Conservation (phyloP, 768 basidiomycete species). For the Amanita fuliginea region DNA sequence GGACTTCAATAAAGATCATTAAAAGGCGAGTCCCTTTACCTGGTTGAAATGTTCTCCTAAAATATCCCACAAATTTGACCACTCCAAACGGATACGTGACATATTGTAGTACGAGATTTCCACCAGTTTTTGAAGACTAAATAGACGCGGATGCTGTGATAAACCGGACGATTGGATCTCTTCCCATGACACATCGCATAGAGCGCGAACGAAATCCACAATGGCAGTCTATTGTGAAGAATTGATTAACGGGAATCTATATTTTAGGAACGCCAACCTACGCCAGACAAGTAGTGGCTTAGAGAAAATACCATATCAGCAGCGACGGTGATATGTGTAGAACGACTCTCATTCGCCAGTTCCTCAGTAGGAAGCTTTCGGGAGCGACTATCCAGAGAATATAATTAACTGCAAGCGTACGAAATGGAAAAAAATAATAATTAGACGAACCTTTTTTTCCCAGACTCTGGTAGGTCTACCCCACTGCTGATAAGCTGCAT, state of each 20-base stretch:
- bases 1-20: slow-evolving; percentile 1
- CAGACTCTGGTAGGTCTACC: slow-evolving; percentile 69
- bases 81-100: slow-evolving; percentile 94
- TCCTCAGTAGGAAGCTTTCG: slow-evolving; percentile 81
- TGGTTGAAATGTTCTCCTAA: slow-evolving; percentile 98
- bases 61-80: slow-evolving; percentile 97
- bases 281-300: slow-evolving; percentile 90
- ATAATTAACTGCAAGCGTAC: not conserved
- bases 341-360: slow-evolving; percentile 91
- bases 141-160: slow-evolving; percentile 88
- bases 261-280: slow-evolving; percentile 28
- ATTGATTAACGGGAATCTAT: not conserved
- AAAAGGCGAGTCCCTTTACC: slow-evolving; percentile 26
- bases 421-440: not conserved
- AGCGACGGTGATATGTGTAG: slow-evolving; percentile 96
- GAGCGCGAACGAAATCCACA: slow-evolving; percentile 92
- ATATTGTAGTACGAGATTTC: slow-evolving; percentile 99
- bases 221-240: slow-evolving; percentile 66
- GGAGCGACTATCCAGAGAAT: slow-evolving; percentile 23
- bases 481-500: slow-evolving; percentile 97
- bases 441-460: slow-evolving; percentile 64
- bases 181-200: slow-evolving; percentile 98
- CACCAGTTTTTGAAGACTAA: slow-evolving; percentile 95
- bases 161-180: slow-evolving; percentile 96
- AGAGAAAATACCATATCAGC: slow-evolving; percentile 99